phyloP scores from a whole-genome alignment of 2,329 filamentous ascomycete genomes.

The Curvularia spicifera region DNA sequence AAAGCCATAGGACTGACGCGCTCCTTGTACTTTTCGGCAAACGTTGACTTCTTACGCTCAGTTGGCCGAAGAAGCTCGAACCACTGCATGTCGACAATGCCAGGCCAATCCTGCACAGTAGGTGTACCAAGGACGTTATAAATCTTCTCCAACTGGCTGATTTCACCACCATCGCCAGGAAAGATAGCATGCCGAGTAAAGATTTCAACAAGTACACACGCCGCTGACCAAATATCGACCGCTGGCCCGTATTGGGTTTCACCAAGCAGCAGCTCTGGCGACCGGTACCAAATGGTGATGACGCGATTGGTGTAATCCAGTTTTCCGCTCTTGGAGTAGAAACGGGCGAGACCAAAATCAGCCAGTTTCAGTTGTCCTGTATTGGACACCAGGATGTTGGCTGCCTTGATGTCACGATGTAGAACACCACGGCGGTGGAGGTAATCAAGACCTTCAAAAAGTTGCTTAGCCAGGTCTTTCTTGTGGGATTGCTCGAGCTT shows the following conservation, averaged over 20 bases:
- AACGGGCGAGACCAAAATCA: constrained; percentile 94
- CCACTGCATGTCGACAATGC: constrained; percentile 93
- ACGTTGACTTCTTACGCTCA: constrained; percentile 73
- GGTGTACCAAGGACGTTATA: constrained; percentile 91
- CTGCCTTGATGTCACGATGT: constrained; percentile 97
- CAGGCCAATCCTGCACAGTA: constrained; percentile 83
- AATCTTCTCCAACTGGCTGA: constrained; percentile 96
- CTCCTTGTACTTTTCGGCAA: constrained; percentile 82
- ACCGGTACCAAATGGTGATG: constrained; percentile 99
- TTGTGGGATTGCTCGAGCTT: constrained; percentile 83
- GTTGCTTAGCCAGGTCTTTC: constrained; percentile 89
- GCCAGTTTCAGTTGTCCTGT: constrained; percentile 89
- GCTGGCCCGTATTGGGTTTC: constrained; percentile 96
- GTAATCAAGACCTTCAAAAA: constrained; percentile 94
- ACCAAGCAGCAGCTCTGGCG: constrained; percentile 89
- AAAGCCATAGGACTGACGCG: constrained; percentile 80
- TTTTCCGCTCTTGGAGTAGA: constrained; percentile 90
- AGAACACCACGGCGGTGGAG: constrained; percentile 91
- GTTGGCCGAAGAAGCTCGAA: constrained; percentile 87
- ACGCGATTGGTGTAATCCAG: constrained; percentile 98
- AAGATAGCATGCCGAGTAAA: constrained; percentile 95
- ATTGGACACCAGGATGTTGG: constrained; percentile 93
- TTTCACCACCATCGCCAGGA: constrained; percentile 92
- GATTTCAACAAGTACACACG: constrained; percentile 95
- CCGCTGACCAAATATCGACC: constrained; percentile 97